Percentiles rank a stretch among this genome's conserved stretches.
Evolutionary conservation across 2,329 filamentous ascomycete genomes (phyloP).

Genomic region (Myriosclerotinia curreyana): DNA sequence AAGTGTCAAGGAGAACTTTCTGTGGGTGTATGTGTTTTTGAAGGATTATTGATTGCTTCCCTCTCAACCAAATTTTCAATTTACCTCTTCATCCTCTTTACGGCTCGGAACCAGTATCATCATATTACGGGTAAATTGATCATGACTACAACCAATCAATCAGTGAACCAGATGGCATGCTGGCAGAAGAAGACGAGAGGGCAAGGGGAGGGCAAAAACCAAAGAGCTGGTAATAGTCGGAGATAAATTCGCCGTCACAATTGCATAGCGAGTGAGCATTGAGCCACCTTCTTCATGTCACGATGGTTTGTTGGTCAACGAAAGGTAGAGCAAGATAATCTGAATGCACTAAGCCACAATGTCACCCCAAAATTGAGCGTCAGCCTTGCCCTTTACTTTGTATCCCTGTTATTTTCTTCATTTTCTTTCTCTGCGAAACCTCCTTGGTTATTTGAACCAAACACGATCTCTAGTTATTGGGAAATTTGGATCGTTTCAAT

Average conservation of each 20-base stretch:
- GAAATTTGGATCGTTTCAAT: not conserved
- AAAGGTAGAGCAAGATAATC: not conserved
- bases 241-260: not conserved
- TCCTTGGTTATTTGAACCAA: not conserved
- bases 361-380: not conserved
- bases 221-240: not conserved
- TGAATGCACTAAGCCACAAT: not conserved
- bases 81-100: not conserved
- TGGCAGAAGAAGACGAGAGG: not conserved
- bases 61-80: not conserved
- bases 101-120: not conserved
- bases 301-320: not conserved
- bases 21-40: not conserved
- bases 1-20: not conserved
- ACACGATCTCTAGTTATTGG: too few relatives aligned
- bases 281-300: not conserved
- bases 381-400: not conserved
- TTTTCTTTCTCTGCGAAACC: not conserved
- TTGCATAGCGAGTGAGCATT: not conserved
- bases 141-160: not conserved
- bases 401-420: not conserved
- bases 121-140: not conserved
- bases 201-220: too few relatives aligned
- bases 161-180: not conserved
- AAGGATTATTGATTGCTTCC: not conserved